Evolutionary conservation across 1,139 yeast genomes (phyloP).

Genomic region (Magnusiomyces paraingens): DNA sequence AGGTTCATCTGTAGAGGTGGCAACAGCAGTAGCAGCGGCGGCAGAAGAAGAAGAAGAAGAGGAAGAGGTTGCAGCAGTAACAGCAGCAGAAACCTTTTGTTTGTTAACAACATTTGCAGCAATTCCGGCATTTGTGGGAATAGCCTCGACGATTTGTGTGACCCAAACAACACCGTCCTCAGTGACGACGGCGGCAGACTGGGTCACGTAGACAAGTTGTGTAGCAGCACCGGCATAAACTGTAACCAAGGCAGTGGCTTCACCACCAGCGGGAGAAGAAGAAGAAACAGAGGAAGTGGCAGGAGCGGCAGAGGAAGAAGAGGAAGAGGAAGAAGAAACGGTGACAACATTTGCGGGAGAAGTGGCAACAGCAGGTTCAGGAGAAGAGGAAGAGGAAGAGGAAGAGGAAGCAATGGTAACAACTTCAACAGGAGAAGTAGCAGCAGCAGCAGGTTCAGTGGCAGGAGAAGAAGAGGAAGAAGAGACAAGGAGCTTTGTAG

Average conservation of each 20-base stretch:
- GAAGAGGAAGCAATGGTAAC: not conserved
- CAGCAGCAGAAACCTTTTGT: not conserved
- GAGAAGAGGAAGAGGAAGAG: not conserved
- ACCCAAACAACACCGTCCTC: slow-evolving; percentile 14
- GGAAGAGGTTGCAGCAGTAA: slow-evolving; percentile 15
- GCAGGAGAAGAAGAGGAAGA: slow-evolving; percentile 1
- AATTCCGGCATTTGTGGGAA: not conserved
- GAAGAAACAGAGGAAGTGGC: slow-evolving; percentile 11
- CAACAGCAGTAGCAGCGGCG: slow-evolving; percentile 9
- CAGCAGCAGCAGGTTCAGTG: not conserved
- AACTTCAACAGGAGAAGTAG: slow-evolving; percentile 8
- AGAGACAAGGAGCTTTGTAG: not conserved
- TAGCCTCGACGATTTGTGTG: not conserved
- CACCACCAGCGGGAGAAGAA: slow-evolving; percentile 1
- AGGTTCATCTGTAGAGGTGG: slow-evolving; percentile 14
- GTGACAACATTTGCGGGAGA: not conserved
- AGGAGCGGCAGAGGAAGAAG: slow-evolving; percentile 4
- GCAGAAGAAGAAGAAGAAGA: slow-evolving; percentile 14
- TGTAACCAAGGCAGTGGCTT: not conserved
- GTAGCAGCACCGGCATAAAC: not conserved
- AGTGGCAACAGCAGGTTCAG: not conserved
- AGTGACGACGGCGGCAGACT: slow-evolving; percentile 3
- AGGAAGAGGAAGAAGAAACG: no score
- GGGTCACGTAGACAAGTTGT: not conserved
- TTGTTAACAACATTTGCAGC: not conserved